These are phyloP conservation scores for Diospyros lotus DNA, from an alignment of 148 eudicot species.

Conservation along the genomic window DNA sequence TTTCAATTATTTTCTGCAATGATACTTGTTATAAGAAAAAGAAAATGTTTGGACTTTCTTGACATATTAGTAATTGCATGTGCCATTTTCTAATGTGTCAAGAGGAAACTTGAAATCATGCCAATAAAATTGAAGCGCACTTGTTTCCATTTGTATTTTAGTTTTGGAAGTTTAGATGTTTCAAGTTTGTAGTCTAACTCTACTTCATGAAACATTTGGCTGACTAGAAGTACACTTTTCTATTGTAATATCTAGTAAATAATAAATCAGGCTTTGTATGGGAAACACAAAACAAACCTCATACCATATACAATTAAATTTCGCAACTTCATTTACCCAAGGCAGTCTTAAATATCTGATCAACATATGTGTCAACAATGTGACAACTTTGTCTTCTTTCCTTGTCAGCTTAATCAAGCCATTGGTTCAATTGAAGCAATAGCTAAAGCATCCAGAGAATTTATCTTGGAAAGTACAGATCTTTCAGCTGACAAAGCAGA, in stretches of 20 bases:
- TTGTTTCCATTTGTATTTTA: neutral
- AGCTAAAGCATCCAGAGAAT: slow-evolving; percentile 80
- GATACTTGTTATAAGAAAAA: no score
- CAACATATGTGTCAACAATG: neutral
- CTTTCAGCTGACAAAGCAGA: slow-evolving; percentile 89
- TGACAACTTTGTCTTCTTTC: neutral
- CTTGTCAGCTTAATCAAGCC: slow-evolving; percentile 74
- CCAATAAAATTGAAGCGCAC: neutral
- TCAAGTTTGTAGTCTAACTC: neutral
- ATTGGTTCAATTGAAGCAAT: slow-evolving; percentile 94
- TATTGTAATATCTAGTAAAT: neutral
- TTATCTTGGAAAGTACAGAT: slow-evolving; percentile 74
- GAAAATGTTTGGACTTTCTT: neutral
- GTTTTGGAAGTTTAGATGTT: neutral
- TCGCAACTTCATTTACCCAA: neutral
- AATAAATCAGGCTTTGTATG: neutral
- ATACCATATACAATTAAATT: neutral
- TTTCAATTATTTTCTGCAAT: neutral
- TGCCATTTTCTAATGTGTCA: no score
- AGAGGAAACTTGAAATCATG: neutral
- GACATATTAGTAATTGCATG: neutral
- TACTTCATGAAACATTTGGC: neutral
- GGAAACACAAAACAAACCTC: neutral
- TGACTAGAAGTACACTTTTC: neutral
- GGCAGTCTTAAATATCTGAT: neutral